Conservation (phyloP, 306 rosid species). For the Boehmeria nivea region DNA sequence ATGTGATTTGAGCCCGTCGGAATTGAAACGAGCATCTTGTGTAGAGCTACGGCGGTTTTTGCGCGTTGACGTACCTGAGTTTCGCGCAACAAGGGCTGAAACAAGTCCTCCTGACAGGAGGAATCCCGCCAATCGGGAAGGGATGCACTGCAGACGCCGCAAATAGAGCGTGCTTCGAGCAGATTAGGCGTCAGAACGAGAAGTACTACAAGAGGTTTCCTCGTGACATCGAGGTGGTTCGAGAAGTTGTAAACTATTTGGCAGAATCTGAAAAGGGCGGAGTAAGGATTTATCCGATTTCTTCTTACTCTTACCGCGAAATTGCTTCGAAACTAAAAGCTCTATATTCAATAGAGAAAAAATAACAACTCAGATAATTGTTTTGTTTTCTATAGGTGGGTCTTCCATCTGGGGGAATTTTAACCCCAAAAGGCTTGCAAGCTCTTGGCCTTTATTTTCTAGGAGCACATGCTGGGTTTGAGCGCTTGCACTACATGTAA, state of each 20-base stretch:
- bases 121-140: conserved; percentile 78
- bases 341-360: conserved; percentile 1
- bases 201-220: conserved; percentile 95
- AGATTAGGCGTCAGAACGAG: conserved; percentile 56
- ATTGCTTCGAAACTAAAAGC: too few relatives aligned
- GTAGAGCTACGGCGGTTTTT: conserved; percentile 93
- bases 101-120: conserved; percentile 85
- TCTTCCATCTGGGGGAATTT: conserved; percentile 91
- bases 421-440: conserved; percentile 88
- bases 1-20: too few relatives aligned
- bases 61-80: conserved; percentile 88
- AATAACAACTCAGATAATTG: too few relatives aligned
- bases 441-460: conserved; percentile 73
- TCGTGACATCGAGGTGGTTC: conserved; percentile 64
- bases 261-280: conserved; percentile 70
- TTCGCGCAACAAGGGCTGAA: conserved; percentile 82
- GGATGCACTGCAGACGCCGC: conserved; percentile 74
- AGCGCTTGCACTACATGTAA: conserved; percentile 90
- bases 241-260: conserved; percentile 71
- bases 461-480: conserved; percentile 83
- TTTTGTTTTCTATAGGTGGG: conserved; percentile 57
- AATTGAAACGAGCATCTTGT: too few relatives aligned
- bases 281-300: conserved; percentile 37
- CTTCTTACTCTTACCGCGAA: too few relatives aligned
- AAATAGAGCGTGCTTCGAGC: conserved; percentile 66